These are phyloP conservation scores for Babesia ovata DNA, from an alignment of 169 alveolate genomes.

Conservation along the genomic window DNA sequence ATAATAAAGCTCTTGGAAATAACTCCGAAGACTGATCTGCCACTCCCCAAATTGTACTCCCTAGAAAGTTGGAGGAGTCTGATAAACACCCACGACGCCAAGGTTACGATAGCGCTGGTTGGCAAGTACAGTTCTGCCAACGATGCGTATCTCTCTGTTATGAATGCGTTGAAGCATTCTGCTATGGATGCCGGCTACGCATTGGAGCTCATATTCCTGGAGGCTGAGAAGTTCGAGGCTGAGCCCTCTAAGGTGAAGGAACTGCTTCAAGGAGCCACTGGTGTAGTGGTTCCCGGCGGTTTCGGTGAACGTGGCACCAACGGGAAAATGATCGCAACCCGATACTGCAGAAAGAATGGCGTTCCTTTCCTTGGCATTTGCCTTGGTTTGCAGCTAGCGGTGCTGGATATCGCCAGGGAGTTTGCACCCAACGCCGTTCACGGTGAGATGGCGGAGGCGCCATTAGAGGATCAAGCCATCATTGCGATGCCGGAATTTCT, in stretches of 20 bases:
- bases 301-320: conserved; percentile 93
- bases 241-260: conserved; percentile 72
- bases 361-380: conserved; percentile 92
- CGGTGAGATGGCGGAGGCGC: conserved; percentile 72
- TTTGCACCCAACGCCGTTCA: conserved; percentile 81
- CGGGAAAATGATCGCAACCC: conserved; percentile 88
- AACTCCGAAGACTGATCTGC: conserved; percentile 19
- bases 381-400: conserved; percentile 94
- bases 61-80: conserved; percentile 72
- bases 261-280: conserved; percentile 78
- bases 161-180: conserved; percentile 92
- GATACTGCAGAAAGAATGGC: conserved; percentile 86
- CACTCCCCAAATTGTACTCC: conserved; percentile 54
- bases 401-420: conserved; percentile 80
- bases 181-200: conserved; percentile 82
- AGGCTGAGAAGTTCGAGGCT: conserved; percentile 65
- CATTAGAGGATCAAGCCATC: conserved; percentile 58
- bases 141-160: conserved; percentile 91
- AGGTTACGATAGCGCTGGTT: conserved; percentile 87
- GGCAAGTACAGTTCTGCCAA: conserved; percentile 92
- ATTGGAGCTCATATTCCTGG: conserved; percentile 77
- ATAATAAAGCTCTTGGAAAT: conserved; percentile 48
- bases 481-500: conserved; percentile 64
- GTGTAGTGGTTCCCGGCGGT: conserved; percentile 94
- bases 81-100: conserved; percentile 54